A percentile compares a stretch with the other conserved stretches of the same genome.
phyloP scores from a whole-genome alignment of 495 filamentous ascomycete species.

The Daldinia loculata region DNA sequence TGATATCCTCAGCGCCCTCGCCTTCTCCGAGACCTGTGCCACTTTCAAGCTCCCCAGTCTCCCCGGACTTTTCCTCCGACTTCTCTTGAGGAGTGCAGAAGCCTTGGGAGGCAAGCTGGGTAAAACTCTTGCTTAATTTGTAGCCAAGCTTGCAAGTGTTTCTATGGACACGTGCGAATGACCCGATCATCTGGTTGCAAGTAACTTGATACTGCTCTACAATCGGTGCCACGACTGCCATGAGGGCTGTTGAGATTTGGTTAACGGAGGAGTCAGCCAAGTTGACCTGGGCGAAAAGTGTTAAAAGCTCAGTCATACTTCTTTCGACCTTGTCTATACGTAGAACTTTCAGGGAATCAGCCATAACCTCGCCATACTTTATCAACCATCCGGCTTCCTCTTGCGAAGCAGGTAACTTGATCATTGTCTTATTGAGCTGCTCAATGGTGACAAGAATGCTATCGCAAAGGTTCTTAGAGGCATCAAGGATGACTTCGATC shows the following conservation, averaged over 20 bases:
- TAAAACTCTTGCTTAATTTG: slow-evolving; percentile 76
- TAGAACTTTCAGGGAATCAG: slow-evolving; percentile 64
- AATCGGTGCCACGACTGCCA: slow-evolving; percentile 75
- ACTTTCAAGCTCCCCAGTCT: slow-evolving; percentile 79
- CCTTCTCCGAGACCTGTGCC: slow-evolving; percentile 98
- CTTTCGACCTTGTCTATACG: slow-evolving; percentile 62
- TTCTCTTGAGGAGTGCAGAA: slow-evolving; percentile 90
- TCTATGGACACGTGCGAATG: slow-evolving; percentile 67
- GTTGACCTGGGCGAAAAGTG: slow-evolving; percentile 60
- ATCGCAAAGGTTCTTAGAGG: slow-evolving; percentile 67
- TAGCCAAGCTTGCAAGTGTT: slow-evolving; percentile 77
- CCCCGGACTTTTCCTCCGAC: slow-evolving; percentile 68
- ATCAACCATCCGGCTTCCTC: slow-evolving; percentile 72
- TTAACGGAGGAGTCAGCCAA: slow-evolving; percentile 53
- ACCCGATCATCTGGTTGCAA: slow-evolving; percentile 60
- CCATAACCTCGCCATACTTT: slow-evolving; percentile 65
- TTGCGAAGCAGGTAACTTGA: slow-evolving; percentile 58
- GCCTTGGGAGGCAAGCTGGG: slow-evolving; percentile 78
- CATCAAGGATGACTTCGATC: slow-evolving; percentile 61
- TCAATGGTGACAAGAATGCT: slow-evolving; percentile 79
- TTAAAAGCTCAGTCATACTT: slow-evolving; percentile 56
- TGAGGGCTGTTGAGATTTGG: slow-evolving; percentile 63
- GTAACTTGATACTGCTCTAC: slow-evolving; percentile 74
- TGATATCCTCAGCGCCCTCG: slow-evolving; percentile 94
- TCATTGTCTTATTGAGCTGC: slow-evolving; percentile 63